Base-by-base conservation (phyloP, 805 yeast genomes). In the Wickerhamiella brachini region DNA sequence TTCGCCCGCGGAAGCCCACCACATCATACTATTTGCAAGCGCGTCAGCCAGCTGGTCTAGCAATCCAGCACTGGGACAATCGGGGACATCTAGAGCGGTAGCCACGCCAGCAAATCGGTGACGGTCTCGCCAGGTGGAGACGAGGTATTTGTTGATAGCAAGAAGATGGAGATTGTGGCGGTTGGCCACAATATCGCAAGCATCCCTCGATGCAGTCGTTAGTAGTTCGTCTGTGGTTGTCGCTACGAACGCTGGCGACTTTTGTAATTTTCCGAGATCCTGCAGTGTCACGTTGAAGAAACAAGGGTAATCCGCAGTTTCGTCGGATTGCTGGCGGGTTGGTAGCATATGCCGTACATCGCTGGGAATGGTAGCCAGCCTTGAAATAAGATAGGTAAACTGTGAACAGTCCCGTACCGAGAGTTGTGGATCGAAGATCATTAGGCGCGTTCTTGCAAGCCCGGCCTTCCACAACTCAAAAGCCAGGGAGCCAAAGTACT, bases 1-100 rank as follows among this genome's bases (percentile, higher is more conserved):
- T 53, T 80, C 83, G 8, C 93, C 95, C 1, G 93, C 90, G 29
- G 84, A 75, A 2, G 95, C 95, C 87, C 90, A 85, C 93, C 93
- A 85, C 20, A 83, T 68, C 53, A 84, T 74, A 0, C 88, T 88
- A 50, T 51, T 57, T 2, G 55, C 50, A 4, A 55, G 46, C 15
- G 57, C 39, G 20, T 58, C 61, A 4, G 55, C 51, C 1, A 58
- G 22, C 12, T 53, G 23, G 41, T 59, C 62, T 12, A 53, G 24
- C 9, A 57, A 1, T 12, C 59, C 53, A 24, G 43, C 18, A 3
- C 24, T 22, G 24, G 24, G 41, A 15, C 20, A n/a, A 10, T 37
- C 51, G 17, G 17, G 26, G n/a, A 57, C 22, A 1, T 51, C 53
- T 9, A 62, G 48, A 2, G 56, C 48, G 18, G 55, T 55, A 8